These are phyloP conservation scores for Cyathus striatus DNA, from an alignment of 768 basidiomycete species.

Conservation along the genomic window DNA sequence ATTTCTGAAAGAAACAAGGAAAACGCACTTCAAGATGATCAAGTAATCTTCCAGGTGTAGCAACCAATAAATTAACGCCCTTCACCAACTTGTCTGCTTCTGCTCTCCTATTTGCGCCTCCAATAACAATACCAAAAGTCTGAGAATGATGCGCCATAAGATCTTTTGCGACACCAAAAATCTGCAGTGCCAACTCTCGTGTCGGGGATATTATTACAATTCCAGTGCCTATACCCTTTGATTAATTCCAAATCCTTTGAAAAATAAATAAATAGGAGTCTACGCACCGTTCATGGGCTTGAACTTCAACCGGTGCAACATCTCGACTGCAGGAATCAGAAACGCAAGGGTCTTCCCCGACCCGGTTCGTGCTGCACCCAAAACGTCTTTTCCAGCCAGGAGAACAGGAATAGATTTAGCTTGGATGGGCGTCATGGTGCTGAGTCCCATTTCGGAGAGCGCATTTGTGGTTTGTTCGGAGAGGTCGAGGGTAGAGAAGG, in stretches of 20 bases:
- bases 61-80: slow-evolving; percentile 92
- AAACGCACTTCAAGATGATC: slow-evolving; percentile 85
- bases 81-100: slow-evolving; percentile 93
- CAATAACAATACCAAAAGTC: slow-evolving; percentile 96
- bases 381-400: slow-evolving; percentile 90
- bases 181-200: slow-evolving; percentile 93
- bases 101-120: slow-evolving; percentile 91
- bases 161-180: slow-evolving; percentile 96
- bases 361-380: slow-evolving; percentile 95
- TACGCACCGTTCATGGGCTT: slow-evolving; percentile 85
- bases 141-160: slow-evolving; percentile 94
- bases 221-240: slow-evolving; percentile 72
- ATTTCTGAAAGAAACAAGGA: neutral
- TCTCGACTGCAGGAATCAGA: slow-evolving; percentile 87
- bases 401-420: slow-evolving; percentile 87
- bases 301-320: slow-evolving; percentile 90
- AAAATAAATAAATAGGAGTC: neutral
- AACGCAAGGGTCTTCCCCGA: slow-evolving; percentile 97
- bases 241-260: neutral
- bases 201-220: slow-evolving; percentile 95
- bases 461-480: slow-evolving; percentile 72
- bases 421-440: slow-evolving; percentile 90
- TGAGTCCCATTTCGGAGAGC: slow-evolving; percentile 82
- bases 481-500: slow-evolving; percentile 79
- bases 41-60: slow-evolving; percentile 89